Evolutionary conservation across 768 basidiomycete species (phyloP).

Genomic region (Dentipellis fragilis): DNA sequence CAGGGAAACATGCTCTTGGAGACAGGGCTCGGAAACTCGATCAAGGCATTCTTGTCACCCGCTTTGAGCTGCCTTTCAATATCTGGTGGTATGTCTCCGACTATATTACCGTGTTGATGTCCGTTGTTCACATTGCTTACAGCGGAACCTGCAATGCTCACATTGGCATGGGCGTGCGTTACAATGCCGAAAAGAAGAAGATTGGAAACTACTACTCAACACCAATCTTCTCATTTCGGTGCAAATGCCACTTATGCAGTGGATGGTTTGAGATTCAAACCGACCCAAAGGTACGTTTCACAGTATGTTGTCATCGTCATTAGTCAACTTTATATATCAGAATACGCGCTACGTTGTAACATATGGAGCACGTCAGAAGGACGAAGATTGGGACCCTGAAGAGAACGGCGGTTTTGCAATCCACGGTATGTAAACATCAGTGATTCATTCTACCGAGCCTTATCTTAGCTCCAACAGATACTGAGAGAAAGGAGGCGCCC

Average conservation of each 20-base stretch:
- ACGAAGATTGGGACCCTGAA: constrained; percentile 94
- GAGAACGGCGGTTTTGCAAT: constrained; percentile 91
- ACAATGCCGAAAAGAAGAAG: constrained; percentile 98
- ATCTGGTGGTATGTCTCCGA: constrained; percentile 74
- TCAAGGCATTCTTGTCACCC: constrained; percentile 89
- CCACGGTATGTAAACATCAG: constrained; percentile 47
- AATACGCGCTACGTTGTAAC: constrained; percentile 92
- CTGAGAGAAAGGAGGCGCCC: constrained; percentile 51
- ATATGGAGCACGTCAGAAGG: constrained; percentile 89
- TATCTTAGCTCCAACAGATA: constrained; percentile 34
- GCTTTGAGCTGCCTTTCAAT: constrained; percentile 94
- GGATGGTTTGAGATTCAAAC: constrained; percentile 99
- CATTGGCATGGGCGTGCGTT: constrained; percentile 98
- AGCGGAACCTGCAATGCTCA: constrained; percentile 93
- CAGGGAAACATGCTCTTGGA: constrained; percentile 86
- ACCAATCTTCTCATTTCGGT: constrained; percentile 89
- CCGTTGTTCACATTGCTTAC: constrained; percentile 1
- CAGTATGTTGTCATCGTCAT: background rate
- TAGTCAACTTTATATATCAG: constrained; percentile 28
- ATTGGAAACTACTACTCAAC: constrained; percentile 92
- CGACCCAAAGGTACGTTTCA: constrained; percentile 72
- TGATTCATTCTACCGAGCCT: background rate
- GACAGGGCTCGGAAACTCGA: constrained; percentile 92
- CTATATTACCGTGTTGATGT: background rate
- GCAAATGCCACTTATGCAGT: constrained; percentile 94